Evolutionary conservation across 2,329 filamentous ascomycete species (phyloP).

Genomic region (Fonsecaea multimorphosa): DNA sequence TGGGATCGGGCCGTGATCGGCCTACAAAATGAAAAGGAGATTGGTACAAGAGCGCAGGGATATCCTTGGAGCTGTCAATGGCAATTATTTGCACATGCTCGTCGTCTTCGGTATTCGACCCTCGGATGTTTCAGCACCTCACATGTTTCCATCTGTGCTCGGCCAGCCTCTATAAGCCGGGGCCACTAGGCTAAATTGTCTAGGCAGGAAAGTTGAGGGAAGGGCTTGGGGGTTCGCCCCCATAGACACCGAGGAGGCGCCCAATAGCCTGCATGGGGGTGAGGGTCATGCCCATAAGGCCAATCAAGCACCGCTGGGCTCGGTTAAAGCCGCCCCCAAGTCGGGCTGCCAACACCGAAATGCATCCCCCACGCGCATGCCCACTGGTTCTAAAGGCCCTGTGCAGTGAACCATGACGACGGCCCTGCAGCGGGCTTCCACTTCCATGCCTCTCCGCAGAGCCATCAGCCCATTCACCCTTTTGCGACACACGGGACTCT

Average conservation of each 20-base stretch:
- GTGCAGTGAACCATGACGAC: slow-evolving; percentile 18
- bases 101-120: not conserved
- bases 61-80: not conserved
- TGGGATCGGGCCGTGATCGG: not conserved
- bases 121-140: not conserved
- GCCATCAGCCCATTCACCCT: slow-evolving; percentile 17
- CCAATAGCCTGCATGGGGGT: slow-evolving; percentile 9
- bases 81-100: not conserved
- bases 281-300: not conserved
- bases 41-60: not conserved
- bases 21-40: not conserved
- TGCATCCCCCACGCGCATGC: slow-evolving; percentile 13
- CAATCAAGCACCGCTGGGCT: slow-evolving; percentile 5
- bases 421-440: slow-evolving; percentile 10
- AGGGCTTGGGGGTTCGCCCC: slow-evolving; percentile 4
- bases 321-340: slow-evolving; percentile 1
- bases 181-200: not conserved
- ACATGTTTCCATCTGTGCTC: not conserved
- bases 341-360: slow-evolving; percentile 16
- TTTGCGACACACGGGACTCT: slow-evolving; percentile 3
- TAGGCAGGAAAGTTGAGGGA: not conserved
- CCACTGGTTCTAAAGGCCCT: not conserved
- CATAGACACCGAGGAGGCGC: slow-evolving; percentile 15
- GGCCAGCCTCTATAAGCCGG: not conserved
- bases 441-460: slow-evolving; percentile 15